phyloP scores from a whole-genome alignment of 1,139 yeast genomes.

The Hyphopichia burtonii region DNA sequence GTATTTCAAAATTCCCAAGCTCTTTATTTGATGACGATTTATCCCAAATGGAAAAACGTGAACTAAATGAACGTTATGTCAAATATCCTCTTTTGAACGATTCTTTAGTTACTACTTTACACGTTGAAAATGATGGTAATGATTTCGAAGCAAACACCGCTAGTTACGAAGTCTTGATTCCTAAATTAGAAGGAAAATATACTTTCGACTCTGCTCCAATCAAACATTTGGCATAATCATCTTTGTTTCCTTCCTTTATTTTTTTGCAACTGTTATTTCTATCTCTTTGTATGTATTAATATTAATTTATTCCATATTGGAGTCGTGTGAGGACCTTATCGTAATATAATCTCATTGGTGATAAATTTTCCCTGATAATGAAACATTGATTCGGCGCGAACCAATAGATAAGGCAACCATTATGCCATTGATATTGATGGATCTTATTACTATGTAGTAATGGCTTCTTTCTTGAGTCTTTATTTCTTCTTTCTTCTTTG shows the following conservation, averaged over 20 bases:
- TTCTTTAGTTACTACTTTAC: conserved; percentile 66
- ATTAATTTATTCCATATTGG: background rate
- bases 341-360: no score
- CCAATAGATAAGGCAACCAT: no score
- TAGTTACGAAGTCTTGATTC: conserved; percentile 70
- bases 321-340: no score
- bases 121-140: conserved; percentile 64
- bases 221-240: conserved; percentile 26
- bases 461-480: no score
- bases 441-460: no score
- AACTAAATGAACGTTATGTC: conserved; percentile 19
- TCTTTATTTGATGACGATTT: conserved; percentile 11
- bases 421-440: no score
- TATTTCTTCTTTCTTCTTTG: no score
- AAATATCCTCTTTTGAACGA: conserved; percentile 56
- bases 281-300: background rate
- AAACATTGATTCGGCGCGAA: no score
- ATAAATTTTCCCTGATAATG: no score
- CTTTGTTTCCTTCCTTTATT: background rate
- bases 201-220: conserved; percentile 32
- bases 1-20: conserved; percentile 25
- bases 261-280: no score
- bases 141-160: conserved; percentile 54
- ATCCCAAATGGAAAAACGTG: conserved; percentile 8
- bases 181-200: conserved; percentile 47